Percentiles rank a stretch among this genome's conserved stretches.
These are phyloP conservation scores for Fragilariopsis cylindrus DNA, from an alignment of 108 stramenopile genomes.

Conservation along the genomic window DNA sequence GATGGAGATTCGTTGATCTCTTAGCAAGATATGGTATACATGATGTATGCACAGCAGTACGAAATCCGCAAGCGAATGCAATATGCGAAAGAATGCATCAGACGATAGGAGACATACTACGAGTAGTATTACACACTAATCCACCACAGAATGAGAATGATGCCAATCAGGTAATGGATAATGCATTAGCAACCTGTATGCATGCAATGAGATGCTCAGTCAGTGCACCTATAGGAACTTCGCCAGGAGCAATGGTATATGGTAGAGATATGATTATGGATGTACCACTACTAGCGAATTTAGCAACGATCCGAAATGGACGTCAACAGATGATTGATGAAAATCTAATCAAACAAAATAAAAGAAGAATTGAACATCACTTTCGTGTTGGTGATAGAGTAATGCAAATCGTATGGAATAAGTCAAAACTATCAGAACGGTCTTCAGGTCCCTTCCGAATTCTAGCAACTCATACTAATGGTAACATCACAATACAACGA, in stretches of 20 bases:
- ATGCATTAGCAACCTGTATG: not conserved
- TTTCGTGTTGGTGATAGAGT: too few species aligned
- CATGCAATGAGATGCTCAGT: not conserved
- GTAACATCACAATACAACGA: too few species aligned
- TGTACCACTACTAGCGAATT: not conserved
- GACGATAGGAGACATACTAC: constrained; percentile 24
- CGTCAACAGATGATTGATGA: not conserved
- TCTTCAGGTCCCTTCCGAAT: too few species aligned
- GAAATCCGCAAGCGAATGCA: constrained; percentile 33
- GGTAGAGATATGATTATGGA: constrained; percentile 3
- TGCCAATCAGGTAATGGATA: too few species aligned
- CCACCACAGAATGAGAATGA: too few species aligned
- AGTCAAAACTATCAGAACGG: too few species aligned
- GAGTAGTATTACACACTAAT: not conserved
- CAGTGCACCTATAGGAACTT: not conserved
- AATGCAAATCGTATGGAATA: too few species aligned
- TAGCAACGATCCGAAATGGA: not conserved
- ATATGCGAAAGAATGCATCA: constrained; percentile 31
- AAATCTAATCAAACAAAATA: not conserved
- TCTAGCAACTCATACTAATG: not conserved
- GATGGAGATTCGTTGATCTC: not conserved
- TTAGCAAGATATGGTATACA: not conserved
- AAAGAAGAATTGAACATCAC: too few species aligned
- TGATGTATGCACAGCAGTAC: not conserved
- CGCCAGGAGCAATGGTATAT: not conserved